A percentile compares a stretch with the other conserved stretches of the same genome.
These are phyloP conservation scores for Dinochytrium kinnereticum DNA, from an alignment of 371 early-diverging fungal species.

Conservation along the genomic window DNA sequence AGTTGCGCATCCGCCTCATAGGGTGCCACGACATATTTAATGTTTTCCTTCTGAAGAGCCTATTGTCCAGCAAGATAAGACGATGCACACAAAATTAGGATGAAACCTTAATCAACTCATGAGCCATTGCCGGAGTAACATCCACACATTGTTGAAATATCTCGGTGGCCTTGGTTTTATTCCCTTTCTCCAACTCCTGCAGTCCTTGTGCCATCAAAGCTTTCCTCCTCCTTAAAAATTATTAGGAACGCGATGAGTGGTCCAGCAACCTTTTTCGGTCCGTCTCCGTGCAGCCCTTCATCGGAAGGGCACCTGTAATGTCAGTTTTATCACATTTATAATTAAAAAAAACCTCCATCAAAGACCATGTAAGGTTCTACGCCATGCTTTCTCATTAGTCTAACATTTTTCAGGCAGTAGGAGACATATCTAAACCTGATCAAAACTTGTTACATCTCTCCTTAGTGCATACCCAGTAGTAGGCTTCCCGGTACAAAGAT, in stretches of 20 bases:
- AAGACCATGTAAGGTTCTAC: constrained; percentile 93
- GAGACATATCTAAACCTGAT: constrained; percentile 66
- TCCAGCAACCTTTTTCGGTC: constrained; percentile 64
- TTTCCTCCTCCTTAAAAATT: constrained; percentile 55
- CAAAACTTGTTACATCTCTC: neutral
- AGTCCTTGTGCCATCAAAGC: constrained; percentile 60
- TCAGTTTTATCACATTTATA: too few relatives aligned
- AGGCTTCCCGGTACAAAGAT: constrained; percentile 65
- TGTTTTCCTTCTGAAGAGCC: constrained; percentile 65
- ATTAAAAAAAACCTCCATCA: constrained; percentile 78
- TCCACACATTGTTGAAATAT: constrained; percentile 73
- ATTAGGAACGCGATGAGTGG: neutral
- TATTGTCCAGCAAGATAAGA: constrained; percentile 34
- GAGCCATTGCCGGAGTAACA: constrained; percentile 72
- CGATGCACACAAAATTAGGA: too few relatives aligned
- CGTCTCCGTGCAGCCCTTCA: constrained; percentile 79
- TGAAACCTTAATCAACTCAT: constrained; percentile 70
- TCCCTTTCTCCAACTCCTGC: constrained; percentile 54
- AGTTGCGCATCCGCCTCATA: constrained; percentile 99
- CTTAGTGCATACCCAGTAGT: constrained; percentile 64
- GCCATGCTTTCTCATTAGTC: constrained; percentile 68
- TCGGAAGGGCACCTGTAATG: constrained; percentile 68
- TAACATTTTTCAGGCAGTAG: constrained; percentile 75
- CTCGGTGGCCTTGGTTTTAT: constrained; percentile 67
- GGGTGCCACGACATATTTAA: constrained; percentile 92